Base-by-base conservation (phyloP, 768 basidiomycete genomes). In the Amanita brunnescens region DNA sequence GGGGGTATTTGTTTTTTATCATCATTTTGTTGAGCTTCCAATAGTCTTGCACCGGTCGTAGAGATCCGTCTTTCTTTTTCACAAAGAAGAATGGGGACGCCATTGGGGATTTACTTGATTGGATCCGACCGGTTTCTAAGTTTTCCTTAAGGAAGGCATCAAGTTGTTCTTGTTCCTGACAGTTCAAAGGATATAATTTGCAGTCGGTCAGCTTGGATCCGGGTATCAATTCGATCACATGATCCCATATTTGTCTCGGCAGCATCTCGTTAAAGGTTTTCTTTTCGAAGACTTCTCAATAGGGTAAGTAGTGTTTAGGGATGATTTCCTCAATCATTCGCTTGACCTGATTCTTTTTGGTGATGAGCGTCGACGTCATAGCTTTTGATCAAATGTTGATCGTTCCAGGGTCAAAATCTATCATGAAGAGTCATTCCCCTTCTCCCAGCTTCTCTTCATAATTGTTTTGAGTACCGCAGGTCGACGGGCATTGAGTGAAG, bases 211-310 rank as follows among this genome's bases (percentile, higher is more conserved):
- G 26, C 7, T 29, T 29, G 7, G 34, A 35, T 35, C 34, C 34
- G 3, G 41, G 41, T 13, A 43, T 23, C 21, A 39, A 14, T 24
- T 49, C 48, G 6, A 49, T 49, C 7, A 12, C 21, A 14, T 37
- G 48, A 49, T 49, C 48, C 33, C 37, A 49, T n/a, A n/a, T n/a
- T n/a, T n/a, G n/a, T n/a, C n/a, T n/a, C 12, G 48, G 29, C 20
- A 37, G 48, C 14, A 49, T 5, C 21, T 26, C 37, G 37, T 49
- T 21, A 16, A 39, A 35, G 5, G 16, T 37, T 10, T 37, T 14
- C 29, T 49, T 49, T 30, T 18, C 30, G 16, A 49, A 49, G 12
- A 49, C 48, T 12, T 49, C 37, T 30, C n/a, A 6, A 24, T 37
- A 42, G 6, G 4, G 6, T 9, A 37, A 32, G 10, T 37, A 49